A percentile compares a stretch with the other conserved stretches of the same genome.
phyloP scores from a whole-genome alignment of 192 early-diverging fungal species.

The Borealophlyctis nickersoniae region DNA sequence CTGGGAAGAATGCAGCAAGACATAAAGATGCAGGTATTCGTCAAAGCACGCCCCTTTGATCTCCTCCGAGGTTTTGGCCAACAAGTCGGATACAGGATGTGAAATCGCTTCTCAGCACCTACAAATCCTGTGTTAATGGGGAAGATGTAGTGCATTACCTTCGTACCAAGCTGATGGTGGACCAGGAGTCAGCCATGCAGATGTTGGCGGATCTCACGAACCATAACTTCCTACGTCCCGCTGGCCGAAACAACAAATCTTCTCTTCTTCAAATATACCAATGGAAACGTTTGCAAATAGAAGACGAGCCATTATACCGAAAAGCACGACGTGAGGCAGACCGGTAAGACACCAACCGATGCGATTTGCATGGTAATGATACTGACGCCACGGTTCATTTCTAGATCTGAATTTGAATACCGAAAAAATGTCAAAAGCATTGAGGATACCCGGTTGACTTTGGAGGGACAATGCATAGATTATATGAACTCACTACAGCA shows the following conservation, averaged over 20 bases:
- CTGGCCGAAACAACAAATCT: constrained; percentile 18
- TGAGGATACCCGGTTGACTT: constrained; percentile 28
- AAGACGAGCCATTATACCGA: constrained; percentile 40
- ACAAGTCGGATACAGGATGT: too few relatives aligned
- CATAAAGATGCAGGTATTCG: constrained; percentile 26
- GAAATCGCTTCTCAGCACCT: constrained; percentile 33
- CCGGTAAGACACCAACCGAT: too few relatives aligned
- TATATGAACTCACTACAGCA: constrained; percentile 35
- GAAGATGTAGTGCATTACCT: constrained; percentile 29
- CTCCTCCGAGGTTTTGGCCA: too few relatives aligned
- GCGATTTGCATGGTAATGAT: too few relatives aligned
- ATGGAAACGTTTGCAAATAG: constrained; percentile 37
- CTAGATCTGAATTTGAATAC: constrained; percentile 38
- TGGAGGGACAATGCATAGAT: constrained; percentile 37
- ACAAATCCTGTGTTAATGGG: constrained; percentile 36
- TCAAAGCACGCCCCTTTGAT: too few relatives aligned
- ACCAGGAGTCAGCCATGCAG: constrained; percentile 11
- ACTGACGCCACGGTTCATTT: too few relatives aligned
- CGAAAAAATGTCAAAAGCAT: constrained; percentile 24
- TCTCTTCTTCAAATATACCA: constrained; percentile 30
- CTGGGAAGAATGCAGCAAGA: constrained; percentile 35
- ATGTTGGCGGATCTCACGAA: constrained; percentile 32
- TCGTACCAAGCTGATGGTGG: constrained; percentile 7
- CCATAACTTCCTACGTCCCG: constrained; percentile 36
- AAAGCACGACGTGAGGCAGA: constrained; percentile 34